Evolutionary conservation across 345 rosid species (phyloP).

Genomic region (Lepidium aucheri): DNA sequence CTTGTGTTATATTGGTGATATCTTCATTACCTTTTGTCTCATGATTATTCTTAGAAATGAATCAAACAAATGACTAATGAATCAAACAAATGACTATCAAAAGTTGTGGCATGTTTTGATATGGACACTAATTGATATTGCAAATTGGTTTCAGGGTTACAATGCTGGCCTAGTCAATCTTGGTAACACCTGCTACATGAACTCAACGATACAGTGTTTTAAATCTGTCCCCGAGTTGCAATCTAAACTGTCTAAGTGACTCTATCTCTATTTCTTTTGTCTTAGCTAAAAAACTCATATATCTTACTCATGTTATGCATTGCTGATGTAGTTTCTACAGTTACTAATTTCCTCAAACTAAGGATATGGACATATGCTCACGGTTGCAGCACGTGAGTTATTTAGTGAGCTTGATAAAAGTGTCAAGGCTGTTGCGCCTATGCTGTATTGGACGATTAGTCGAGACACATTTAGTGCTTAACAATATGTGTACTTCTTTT

Average conservation of each 20-base stretch:
- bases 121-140: background rate
- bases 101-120: background rate
- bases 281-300: background rate
- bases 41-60: too few species aligned
- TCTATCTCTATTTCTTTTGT: background rate
- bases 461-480: background rate
- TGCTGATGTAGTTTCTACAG: conserved; percentile 29
- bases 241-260: conserved; percentile 54
- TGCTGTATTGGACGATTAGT: conserved; percentile 79
- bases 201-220: conserved; percentile 79
- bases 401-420: conserved; percentile 73
- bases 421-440: conserved; percentile 75
- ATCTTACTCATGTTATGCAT: background rate
- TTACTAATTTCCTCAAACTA: conserved; percentile 51
- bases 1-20: too few species aligned
- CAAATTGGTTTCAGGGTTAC: conserved; percentile 52
- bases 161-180: conserved; percentile 77
- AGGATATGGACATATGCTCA: conserved; percentile 73
- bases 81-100: too few species aligned
- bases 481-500: background rate
- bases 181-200: conserved; percentile 97
- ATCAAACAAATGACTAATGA: too few species aligned
- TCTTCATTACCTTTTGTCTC: too few species aligned
- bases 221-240: conserved; percentile 94
- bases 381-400: conserved; percentile 64